Conservation (phyloP, 2,329 filamentous ascomycete genomes). For the Penicillium janthinellum region DNA sequence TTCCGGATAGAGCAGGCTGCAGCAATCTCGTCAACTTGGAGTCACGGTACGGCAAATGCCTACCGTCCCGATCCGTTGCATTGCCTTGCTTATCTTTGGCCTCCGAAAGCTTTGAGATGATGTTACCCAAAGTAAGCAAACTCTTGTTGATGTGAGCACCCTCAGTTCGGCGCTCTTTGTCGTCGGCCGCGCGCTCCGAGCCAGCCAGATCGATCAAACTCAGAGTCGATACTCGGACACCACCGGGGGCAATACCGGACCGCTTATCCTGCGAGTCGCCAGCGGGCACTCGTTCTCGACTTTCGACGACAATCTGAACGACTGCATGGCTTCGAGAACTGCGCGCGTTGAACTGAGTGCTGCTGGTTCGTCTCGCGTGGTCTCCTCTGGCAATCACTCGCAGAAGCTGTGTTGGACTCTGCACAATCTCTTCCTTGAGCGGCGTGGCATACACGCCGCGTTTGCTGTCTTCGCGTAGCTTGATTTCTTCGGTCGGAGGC, state of each 20-base stretch:
- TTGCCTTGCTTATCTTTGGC: slow-evolving; percentile 80
- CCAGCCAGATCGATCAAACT: slow-evolving; percentile 96
- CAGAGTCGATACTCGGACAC: slow-evolving; percentile 90
- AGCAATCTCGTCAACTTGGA: slow-evolving; percentile 93
- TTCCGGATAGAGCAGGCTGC: slow-evolving; percentile 88
- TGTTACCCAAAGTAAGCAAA: slow-evolving; percentile 88
- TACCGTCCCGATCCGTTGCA: slow-evolving; percentile 75
- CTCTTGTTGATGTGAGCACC: slow-evolving; percentile 99
- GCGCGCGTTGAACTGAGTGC: slow-evolving; percentile 94
- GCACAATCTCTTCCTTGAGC: slow-evolving; percentile 96
- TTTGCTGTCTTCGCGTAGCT: slow-evolving; percentile 93
- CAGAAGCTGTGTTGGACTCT: slow-evolving; percentile 92
- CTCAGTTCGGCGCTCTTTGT: slow-evolving; percentile 89
- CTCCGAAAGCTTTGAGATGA: slow-evolving; percentile 89
- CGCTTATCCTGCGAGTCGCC: slow-evolving; percentile 62
- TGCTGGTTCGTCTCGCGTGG: slow-evolving; percentile 83
- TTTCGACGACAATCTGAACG: slow-evolving; percentile 98
- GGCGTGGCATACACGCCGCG: slow-evolving; percentile 94
- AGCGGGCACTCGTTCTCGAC: slow-evolving; percentile 76
- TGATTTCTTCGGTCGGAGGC: slow-evolving; percentile 84
- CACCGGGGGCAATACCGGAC: slow-evolving; percentile 73
- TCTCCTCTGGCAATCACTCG: slow-evolving; percentile 95
- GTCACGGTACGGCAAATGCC: slow-evolving; percentile 94
- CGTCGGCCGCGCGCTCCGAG: slow-evolving; percentile 92
- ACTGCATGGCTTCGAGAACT: slow-evolving; percentile 98